Evolutionary conservation across 2,329 filamentous ascomycete genomes (phyloP).

Genomic region (Mycosphaerella sp.): DNA sequence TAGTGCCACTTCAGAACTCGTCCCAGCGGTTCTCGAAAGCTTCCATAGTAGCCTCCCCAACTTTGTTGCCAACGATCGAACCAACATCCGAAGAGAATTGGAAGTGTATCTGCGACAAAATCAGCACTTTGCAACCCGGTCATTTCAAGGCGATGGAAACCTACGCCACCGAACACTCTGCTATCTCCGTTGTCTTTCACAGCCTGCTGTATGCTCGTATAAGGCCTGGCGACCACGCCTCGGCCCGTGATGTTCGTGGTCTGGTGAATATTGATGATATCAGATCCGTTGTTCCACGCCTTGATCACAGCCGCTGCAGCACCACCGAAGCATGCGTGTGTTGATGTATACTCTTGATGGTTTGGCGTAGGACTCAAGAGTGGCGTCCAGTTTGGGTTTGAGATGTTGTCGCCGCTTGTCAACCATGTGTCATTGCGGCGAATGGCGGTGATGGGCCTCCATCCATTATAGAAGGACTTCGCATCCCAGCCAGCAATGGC

Average conservation of each 20-base stretch:
- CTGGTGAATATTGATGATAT: constrained; percentile 18
- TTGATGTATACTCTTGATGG: constrained; percentile 30
- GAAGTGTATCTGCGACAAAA: constrained; percentile 24
- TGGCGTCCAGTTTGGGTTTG: constrained; percentile 25
- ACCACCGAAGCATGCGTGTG: constrained; percentile 28
- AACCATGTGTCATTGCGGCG: constrained; percentile 23
- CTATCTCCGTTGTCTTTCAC: constrained; percentile 29
- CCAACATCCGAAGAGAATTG: constrained; percentile 26
- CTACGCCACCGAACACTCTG: constrained; percentile 26
- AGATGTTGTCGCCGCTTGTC: constrained; percentile 22
- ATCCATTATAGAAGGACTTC: constrained; percentile 27
- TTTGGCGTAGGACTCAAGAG: constrained; percentile 26
- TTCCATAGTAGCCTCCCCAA: constrained; percentile 6
- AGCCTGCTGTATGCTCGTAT: constrained; percentile 27
- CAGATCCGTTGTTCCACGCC: constrained; percentile 23
- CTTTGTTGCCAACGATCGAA: constrained; percentile 18
- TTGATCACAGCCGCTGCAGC: constrained; percentile 27
- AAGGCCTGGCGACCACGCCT: constrained; percentile 24
- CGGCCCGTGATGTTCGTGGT: constrained; percentile 29
- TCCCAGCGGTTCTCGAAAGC: constrained; percentile 3
- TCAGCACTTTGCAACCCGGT: background rate
- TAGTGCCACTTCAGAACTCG: constrained; percentile 2
- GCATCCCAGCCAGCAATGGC: constrained; percentile 28
- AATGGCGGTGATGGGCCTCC: constrained; percentile 27
- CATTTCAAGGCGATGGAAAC: background rate